These are phyloP conservation scores for Blastomyces silverae DNA, from an alignment of 2,329 filamentous ascomycete genomes.

Conservation along the genomic window DNA sequence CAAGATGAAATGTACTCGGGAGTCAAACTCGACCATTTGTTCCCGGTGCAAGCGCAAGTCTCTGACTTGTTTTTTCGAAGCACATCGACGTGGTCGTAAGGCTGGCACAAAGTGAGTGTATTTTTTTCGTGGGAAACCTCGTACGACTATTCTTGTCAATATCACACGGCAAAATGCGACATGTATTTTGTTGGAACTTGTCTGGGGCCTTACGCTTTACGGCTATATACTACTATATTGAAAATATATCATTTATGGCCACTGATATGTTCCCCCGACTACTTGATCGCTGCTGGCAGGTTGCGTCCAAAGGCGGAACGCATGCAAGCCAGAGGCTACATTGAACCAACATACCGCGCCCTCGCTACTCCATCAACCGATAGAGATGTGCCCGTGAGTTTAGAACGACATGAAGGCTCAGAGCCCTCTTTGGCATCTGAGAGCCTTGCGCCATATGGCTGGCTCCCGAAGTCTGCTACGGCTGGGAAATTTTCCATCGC, in stretches of 20 bases:
- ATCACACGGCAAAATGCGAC: background rate
- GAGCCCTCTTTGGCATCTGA: slow-evolving; percentile 16
- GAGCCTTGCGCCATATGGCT: slow-evolving; percentile 21
- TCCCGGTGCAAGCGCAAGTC: slow-evolving; percentile 37
- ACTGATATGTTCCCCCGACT: slow-evolving; percentile 8
- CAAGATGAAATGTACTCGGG: slow-evolving; percentile 37
- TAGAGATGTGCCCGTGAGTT: background rate
- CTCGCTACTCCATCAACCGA: slow-evolving; percentile 6
- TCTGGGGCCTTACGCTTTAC: background rate
- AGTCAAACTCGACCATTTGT: slow-evolving; percentile 26
- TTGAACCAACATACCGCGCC: background rate
- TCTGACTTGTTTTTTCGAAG: slow-evolving; percentile 35
- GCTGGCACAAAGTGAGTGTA: slow-evolving; percentile 30
- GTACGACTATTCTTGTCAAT: background rate
- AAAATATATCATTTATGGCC: background rate
- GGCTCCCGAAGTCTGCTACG: slow-evolving; percentile 26
- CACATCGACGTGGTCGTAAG: slow-evolving; percentile 39
- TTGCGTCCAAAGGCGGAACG: slow-evolving; percentile 22
- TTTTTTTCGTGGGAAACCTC: background rate
- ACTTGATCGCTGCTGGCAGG: slow-evolving; percentile 13
- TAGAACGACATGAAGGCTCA: background rate
- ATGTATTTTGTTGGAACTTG: background rate
- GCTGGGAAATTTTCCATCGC: slow-evolving; percentile 23
- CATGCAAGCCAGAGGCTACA: slow-evolving; percentile 11
- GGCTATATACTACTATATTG: background rate